Base-by-base conservation (phyloP, 768 basidiomycete species). In the Melanogaster broomeanus region DNA sequence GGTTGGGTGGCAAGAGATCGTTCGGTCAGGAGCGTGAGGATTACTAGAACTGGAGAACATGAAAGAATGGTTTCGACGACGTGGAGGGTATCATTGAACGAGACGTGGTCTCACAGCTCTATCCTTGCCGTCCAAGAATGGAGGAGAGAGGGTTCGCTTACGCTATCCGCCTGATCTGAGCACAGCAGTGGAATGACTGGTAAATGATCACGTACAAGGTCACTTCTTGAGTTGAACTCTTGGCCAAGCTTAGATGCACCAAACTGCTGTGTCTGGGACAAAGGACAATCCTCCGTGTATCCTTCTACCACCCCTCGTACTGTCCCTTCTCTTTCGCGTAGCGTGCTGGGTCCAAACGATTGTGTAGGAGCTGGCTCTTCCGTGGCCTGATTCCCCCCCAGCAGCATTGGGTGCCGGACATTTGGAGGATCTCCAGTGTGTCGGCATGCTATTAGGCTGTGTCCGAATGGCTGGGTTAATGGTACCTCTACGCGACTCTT, bases 301-400 rank as follows among this genome's bases (percentile, higher is more conserved):
- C 25, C 31, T n/a, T 46, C 53, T 30, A 35, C 24, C 19, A 25
- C 21, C 25, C 19, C 50, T 48, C 22, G 24, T 19, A 38, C 15
- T 2, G 27, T 22, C 8, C 6, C 11, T 13, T 31, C 19, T 42
- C 19, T 39, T 16, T 11, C 25, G 18, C 62, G 68, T 33, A 80
- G 56, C n/a, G 64, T 53, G 56, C 77, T 80, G 38, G 53, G 57
- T 45, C 69, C 69, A 55, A 79, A 81, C 19, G 61, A 55, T 51
- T 79, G 79, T 3, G 72, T 78, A 37, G 58, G 52, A 33, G 61
- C 51, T 33, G 63, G 68, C 16, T 48, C 53, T 37, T 55, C 44
- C 30, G 28, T 19, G 33, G 7, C 33, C 15, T 5, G 33, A 22
- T 48, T 22, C 13, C 28, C 18, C 12, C 44, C 38, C 27, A 49